Base-by-base conservation (phyloP, 2,329 filamentous ascomycete genomes). In the Calonectria honghensis region DNA sequence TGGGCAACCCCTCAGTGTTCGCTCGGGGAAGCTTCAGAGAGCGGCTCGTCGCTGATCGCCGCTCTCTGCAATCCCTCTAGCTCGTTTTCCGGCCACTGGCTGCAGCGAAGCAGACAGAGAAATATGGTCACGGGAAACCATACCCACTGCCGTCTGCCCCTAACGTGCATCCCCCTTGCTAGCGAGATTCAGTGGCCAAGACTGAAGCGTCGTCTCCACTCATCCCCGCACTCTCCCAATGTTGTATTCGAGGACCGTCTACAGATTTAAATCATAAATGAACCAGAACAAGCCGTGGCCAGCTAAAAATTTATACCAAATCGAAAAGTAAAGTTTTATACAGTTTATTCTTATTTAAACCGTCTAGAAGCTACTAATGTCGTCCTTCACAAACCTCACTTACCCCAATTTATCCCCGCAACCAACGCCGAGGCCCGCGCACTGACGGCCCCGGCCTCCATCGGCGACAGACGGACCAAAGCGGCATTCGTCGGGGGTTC, bases 401-500 rank as follows among this genome's bases (percentile, higher is more conserved):
- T n/a, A 16, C 39, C 31, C 24, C 16, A n/a, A 48, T 48, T 10
- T 32, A 29, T 50, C 18, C 11, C 35, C 20, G 63, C 63, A 29
- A 68, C n/a, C 24, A 32, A 45, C 29, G 14, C 50, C 52, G 48
- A 52, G 59, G 35, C 16, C 35, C 31, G 45, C 64, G 35, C 65
- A 68, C 50, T 51, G 35, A 68, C 50, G 31, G 50, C 35, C 51
- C 66, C 66, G 32, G 66, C 35, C 66, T 51, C 50, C 35, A 31
- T 61, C 57, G 57, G 57, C 57, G 57, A 41, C 57, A 39, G 57
- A 29, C 51, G 51, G 67, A 59, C 29, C 27, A 27, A 63, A 41
- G 48, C 68, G 70, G 70, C 63, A 72, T 72, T 37, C 70, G 27
- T 72, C 70, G 70, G 63, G 35, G 70, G 37, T 41, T 37, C 13